phyloP scores from a whole-genome alignment of 176 grass and related monocot species.

The Carex littledalei region DNA sequence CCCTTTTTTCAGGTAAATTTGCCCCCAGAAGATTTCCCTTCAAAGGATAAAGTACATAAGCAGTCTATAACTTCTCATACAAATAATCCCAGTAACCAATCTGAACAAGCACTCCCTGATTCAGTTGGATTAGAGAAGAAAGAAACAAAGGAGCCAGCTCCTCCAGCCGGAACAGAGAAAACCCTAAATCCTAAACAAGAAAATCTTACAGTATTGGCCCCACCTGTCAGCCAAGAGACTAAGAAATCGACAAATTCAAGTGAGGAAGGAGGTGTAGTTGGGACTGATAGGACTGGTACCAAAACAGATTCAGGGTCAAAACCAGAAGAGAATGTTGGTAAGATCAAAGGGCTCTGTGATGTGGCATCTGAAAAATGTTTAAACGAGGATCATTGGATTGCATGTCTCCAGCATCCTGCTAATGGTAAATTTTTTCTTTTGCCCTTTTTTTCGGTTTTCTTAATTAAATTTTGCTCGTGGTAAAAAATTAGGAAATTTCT shows the following conservation, averaged over 20 bases:
- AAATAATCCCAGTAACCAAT: conserved; percentile 11
- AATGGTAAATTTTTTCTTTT: conserved; percentile 17
- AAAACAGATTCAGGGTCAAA: conserved; percentile 2
- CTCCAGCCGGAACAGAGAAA: conserved; percentile 15
- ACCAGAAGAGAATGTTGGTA: not conserved
- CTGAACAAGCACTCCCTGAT: not conserved
- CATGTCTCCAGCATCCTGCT: conserved; percentile 30
- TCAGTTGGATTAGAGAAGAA: not conserved
- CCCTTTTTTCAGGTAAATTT: not conserved
- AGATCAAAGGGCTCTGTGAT: conserved; percentile 13
- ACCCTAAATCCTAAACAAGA: not conserved
- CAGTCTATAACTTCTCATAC: not conserved
- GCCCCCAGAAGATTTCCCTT: not conserved
- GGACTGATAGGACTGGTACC: conserved; percentile 6
- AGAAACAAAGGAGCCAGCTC: not conserved
- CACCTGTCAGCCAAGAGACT: conserved; percentile 14
- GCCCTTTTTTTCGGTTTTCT: conserved; percentile 2
- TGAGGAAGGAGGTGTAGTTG: not conserved
- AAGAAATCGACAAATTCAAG: conserved; percentile 14
- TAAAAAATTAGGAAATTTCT: not conserved
- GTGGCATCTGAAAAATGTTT: conserved; percentile 10
- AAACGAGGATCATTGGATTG: conserved; percentile 24
- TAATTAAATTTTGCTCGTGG: not conserved
- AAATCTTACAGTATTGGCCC: not conserved
- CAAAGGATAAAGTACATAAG: conserved; percentile 20